Evolutionary conservation across 306 rosid genomes (phyloP).

Genomic region (Medicago ruthenica): DNA sequence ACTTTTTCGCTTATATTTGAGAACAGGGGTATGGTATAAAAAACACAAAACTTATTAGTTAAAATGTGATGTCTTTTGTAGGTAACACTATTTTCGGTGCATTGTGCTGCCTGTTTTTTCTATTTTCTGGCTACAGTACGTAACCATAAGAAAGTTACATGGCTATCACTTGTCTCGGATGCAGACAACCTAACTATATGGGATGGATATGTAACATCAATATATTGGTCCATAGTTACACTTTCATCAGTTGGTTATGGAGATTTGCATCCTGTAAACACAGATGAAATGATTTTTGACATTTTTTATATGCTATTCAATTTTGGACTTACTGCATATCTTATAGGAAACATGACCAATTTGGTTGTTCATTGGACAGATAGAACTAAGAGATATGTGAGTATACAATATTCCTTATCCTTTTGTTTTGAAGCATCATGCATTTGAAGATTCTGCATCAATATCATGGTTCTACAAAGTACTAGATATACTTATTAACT

Average conservation of each 20-base stretch:
- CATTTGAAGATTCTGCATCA: not conserved
- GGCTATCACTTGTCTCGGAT: slow-evolving; percentile 52
- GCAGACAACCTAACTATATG: slow-evolving; percentile 29
- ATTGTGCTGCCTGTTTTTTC: slow-evolving; percentile 69
- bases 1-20: not conserved
- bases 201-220: slow-evolving; percentile 56
- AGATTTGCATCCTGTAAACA: slow-evolving; percentile 78
- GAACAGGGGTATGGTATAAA: not conserved
- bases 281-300: slow-evolving; percentile 60
- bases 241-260: slow-evolving; percentile 80
- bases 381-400: slow-evolving; percentile 74
- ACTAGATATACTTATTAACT: not conserved
- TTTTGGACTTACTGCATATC: slow-evolving; percentile 69
- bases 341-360: slow-evolving; percentile 92
- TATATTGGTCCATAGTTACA: slow-evolving; percentile 80
- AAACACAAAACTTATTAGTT: slow-evolving; percentile 15
- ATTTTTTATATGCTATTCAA: slow-evolving; percentile 64
- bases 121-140: slow-evolving; percentile 56
- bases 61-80: slow-evolving; percentile 26
- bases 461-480: not conserved
- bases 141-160: slow-evolving; percentile 47
- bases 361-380: slow-evolving; percentile 82
- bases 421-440: not conserved
- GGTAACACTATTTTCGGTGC: slow-evolving; percentile 79
- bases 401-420: slow-evolving; percentile 32